A percentile compares a stretch with the other conserved stretches of the same genome.
These are phyloP conservation scores for Hanseniaspora singularis DNA, from an alignment of 805 yeast species.

Conservation along the genomic window DNA sequence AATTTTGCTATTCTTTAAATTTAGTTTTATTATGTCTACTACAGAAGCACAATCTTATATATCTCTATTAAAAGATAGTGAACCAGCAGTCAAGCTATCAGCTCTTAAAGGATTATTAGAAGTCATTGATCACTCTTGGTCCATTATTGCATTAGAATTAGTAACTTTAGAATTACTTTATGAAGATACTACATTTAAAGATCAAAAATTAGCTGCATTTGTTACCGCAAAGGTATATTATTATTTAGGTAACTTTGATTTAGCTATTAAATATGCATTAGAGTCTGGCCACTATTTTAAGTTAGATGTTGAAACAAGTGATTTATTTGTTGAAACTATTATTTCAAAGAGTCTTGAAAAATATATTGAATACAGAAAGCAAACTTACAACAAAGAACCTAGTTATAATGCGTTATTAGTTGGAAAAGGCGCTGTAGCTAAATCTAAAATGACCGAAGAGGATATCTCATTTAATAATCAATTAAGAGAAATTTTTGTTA, in stretches of 20 bases:
- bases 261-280: slow-evolving; percentile 79
- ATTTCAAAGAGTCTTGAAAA: slow-evolving; percentile 84
- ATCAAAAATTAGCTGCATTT: slow-evolving; percentile 76
- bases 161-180: slow-evolving; percentile 81
- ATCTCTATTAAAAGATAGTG: slow-evolving; percentile 78
- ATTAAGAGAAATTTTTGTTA: slow-evolving; percentile 62
- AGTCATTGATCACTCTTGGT: slow-evolving; percentile 87
- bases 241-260: slow-evolving; percentile 85
- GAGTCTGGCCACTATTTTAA: slow-evolving; percentile 73
- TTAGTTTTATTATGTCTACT: slow-evolving; percentile 38
- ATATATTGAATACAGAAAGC: slow-evolving; percentile 57
- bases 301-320: slow-evolving; percentile 42
- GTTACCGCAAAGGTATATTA: slow-evolving; percentile 83
- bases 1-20: not conserved
- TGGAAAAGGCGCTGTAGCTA: no score
- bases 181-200: slow-evolving; percentile 69
- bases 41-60: slow-evolving; percentile 77
- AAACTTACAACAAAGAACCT: slow-evolving; percentile 32
- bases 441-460: not conserved
- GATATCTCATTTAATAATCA: slow-evolving; percentile 41
- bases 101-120: slow-evolving; percentile 73
- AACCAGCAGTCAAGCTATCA: slow-evolving; percentile 60
- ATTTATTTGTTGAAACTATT: slow-evolving; percentile 87
- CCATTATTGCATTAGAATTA: slow-evolving; percentile 86
- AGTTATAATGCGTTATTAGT: no score